These are phyloP conservation scores for Kazachstania taianensis DNA, from an alignment of 805 yeast species.

Conservation along the genomic window DNA sequence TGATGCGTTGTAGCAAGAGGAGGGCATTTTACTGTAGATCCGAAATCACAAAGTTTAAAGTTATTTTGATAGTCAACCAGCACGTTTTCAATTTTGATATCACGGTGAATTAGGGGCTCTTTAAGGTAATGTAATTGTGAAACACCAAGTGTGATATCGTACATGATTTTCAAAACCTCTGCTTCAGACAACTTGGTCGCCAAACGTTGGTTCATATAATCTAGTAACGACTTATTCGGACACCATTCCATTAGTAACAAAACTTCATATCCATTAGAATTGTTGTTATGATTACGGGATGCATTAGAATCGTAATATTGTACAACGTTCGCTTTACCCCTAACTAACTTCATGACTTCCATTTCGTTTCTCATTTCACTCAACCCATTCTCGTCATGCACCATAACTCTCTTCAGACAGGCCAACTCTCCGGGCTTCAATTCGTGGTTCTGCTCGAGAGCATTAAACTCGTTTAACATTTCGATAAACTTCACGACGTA, in stretches of 20 bases:
- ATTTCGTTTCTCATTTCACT: constrained; percentile 62
- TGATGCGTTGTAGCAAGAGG: constrained; percentile 64
- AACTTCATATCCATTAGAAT: constrained; percentile 68
- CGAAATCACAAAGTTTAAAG: constrained; percentile 89
- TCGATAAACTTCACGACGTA: constrained; percentile 48
- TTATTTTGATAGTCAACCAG: constrained; percentile 57
- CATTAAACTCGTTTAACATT: constrained; percentile 18
- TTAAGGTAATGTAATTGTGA: constrained; percentile 70
- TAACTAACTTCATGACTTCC: constrained; percentile 61
- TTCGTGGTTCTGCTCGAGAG: constrained; percentile 18
- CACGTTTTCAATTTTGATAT: constrained; percentile 90
- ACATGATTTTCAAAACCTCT: constrained; percentile 76
- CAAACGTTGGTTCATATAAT: constrained; percentile 80
- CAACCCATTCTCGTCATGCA: constrained; percentile 59
- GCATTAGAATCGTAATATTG: constrained; percentile 71
- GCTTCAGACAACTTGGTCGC: constrained; percentile 65
- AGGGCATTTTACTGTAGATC: constrained; percentile 52
- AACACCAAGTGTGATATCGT: constrained; percentile 69
- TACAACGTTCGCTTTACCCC: constrained; percentile 50
- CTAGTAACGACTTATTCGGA: constrained; percentile 75
- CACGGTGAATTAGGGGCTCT: constrained; percentile 76
- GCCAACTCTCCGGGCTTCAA: constrained; percentile 39
- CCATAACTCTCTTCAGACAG: constrained; percentile 66
- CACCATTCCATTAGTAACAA: constrained; percentile 88
- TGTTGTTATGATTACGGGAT: constrained; percentile 35